Evolutionary conservation across 352 stramenopile genomes (phyloP).

Genomic region (Phytopythium ostracodes): DNA sequence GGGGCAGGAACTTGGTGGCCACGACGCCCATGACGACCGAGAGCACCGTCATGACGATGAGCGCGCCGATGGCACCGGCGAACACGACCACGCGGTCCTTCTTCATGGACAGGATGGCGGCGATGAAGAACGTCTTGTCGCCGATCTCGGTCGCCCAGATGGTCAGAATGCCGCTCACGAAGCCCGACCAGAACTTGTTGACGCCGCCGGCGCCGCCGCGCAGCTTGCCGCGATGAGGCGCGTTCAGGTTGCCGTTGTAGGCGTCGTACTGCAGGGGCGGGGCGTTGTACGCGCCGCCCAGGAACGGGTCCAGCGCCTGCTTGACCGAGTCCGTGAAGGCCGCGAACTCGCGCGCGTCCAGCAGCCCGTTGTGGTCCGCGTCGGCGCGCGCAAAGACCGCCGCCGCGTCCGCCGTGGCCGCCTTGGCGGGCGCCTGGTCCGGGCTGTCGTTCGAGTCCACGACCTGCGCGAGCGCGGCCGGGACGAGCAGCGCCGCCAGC

Average conservation of each 20-base stretch:
- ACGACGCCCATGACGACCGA: slow-evolving; percentile 96
- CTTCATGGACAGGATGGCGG: slow-evolving; percentile 96
- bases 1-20: slow-evolving; percentile 93
- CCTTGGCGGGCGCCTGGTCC: slow-evolving; percentile 16
- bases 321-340: slow-evolving; percentile 53
- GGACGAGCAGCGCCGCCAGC: slow-evolving; percentile 14
- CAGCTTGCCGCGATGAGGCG: slow-evolving; percentile 13
- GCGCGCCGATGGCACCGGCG: slow-evolving; percentile 91
- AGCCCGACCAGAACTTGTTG: slow-evolving; percentile 86
- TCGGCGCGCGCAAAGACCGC: slow-evolving; percentile 64
- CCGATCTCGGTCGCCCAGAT: slow-evolving; percentile 99
- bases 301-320: slow-evolving; percentile 46
- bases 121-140: slow-evolving; percentile 99
- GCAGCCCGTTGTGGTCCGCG: slow-evolving; percentile 61
- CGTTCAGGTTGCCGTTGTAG: slow-evolving; percentile 9
- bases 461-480: slow-evolving; percentile 10
- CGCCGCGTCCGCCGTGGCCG: slow-evolving; percentile 15
- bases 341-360: slow-evolving; percentile 65
- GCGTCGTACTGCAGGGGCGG: slow-evolving; percentile 11
- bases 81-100: slow-evolving; percentile 95
- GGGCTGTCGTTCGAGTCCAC: slow-evolving; percentile 7
- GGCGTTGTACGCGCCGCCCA: slow-evolving; percentile 21
- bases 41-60: slow-evolving; percentile 97
- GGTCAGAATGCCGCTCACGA: slow-evolving; percentile 89
- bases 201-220: slow-evolving; percentile 35